Base-by-base conservation (phyloP, 139 green algal genomes). In the Haematococcus lacustris region DNA sequence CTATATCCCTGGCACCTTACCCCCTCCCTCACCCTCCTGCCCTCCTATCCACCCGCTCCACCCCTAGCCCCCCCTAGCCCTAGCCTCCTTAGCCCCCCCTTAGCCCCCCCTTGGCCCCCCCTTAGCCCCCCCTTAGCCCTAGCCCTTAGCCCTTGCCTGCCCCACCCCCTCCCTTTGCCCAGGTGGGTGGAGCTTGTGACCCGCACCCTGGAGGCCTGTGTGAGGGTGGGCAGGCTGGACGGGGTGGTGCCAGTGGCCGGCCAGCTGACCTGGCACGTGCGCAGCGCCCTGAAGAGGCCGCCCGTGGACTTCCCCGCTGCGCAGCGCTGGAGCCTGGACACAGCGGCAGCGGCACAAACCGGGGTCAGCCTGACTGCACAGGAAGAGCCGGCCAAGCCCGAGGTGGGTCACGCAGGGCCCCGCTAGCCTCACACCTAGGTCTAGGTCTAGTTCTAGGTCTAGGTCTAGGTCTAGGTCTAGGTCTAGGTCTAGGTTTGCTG, bases 151-250 rank as follows among this genome's bases (percentile, higher is more conserved):
- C 2, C 38, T 17, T 71, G 23, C 26, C 38, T 71, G 4, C 37
- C 39, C 68, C 28, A 28, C 34, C 41, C n/a, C 51, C 17, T 6
- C 28, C 51, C 33, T 74, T 35, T 74, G 51, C 61, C 32, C 53
- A 76, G 71, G 41, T 87, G 82, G 78, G 70, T 88, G 74, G 78
- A 81, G 71, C 72, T 88, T 34, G 67, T 72, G 5, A 74, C 84
- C 21, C 69, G 78, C 34, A 74, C 78, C 37, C 28, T 85, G 50
- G 76, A 88, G 64, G 79, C 83, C 17, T 71, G 51, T 21, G 74
- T 78, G 51, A 59, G 79, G 1, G 64, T 62, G 51, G 79, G 79
- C n/a, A 41, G 59, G 38, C 30, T 60, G 17, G 74, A 76, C 25
- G 66, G 70, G n/a, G 40, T 75, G 3, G 73, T 47, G 21, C 6